Base-by-base conservation (phyloP, 352 stramenopile genomes). In the Phytopythium kandeliae region DNA sequence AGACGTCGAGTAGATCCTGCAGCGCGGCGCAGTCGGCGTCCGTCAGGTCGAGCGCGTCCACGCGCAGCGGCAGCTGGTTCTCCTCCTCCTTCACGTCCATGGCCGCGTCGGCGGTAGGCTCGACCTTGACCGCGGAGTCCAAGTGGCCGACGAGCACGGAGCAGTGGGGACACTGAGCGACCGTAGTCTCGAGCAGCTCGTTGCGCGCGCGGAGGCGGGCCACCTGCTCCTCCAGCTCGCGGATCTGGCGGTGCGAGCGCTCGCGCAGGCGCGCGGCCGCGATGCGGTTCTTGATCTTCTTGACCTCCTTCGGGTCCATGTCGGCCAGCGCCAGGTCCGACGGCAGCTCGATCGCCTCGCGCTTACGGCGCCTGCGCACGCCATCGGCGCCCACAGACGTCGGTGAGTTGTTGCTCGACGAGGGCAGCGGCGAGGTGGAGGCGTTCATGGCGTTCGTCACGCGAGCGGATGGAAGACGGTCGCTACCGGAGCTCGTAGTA, bases 281-380 rank as follows among this genome's bases (percentile, higher is more conserved):
- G 38, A 82, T 76, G 36, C 75, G 71, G 61, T 82, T 86, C 60
- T 86, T 83, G 26, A 83, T 43, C 24, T 67, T 62, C 55, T 64
- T 74, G 45, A 83, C 50, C 19, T 81, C 74, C 24, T 71, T 69
- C 3, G 57, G 26, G 37, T 78, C 72, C 45, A 72, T 60, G 34
- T 63, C 51, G 25, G 49, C 48, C 25, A 78, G n/a, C 28, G 48
- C 48, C 21, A 78, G 21, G 34, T 69, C 57, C 15, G 62, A 52
- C 6, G 74, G 74, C 35, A 86, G 55, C 34, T 70, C 58, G 50
- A 86, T 83, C 2, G 69, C 50, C 28, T 75, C 69, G 42, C 71
- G 74, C 51, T 83, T 86, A 48, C 67, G 60, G 3, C 74, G 71
- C 31, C 50, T 47, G 42, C 72, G 58, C 34, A 58, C 46, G 37